These are phyloP conservation scores for Beta macrorhiza DNA, from an alignment of 179 eudicot genomes.

Conservation along the genomic window DNA sequence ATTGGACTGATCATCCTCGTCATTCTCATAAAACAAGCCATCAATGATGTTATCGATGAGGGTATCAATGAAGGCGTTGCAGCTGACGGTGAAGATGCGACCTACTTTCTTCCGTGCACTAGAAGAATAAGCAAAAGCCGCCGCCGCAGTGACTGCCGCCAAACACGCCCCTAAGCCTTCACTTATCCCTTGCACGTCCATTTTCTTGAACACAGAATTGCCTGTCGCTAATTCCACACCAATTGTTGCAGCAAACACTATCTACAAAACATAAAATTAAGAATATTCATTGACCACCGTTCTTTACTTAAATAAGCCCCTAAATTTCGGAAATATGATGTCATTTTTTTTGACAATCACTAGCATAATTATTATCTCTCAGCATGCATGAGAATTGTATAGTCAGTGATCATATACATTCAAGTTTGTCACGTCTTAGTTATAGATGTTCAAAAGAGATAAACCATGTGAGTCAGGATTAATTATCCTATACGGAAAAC, in stretches of 20 bases:
- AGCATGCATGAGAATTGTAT: too few relatives aligned
- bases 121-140: slow-evolving; percentile 70
- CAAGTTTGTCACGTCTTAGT: too few relatives aligned
- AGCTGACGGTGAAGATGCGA: slow-evolving; percentile 53
- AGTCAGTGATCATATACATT: too few relatives aligned
- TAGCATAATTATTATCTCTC: too few relatives aligned
- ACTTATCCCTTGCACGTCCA: slow-evolving; percentile 61
- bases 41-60: slow-evolving; percentile 80
- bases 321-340: too few relatives aligned
- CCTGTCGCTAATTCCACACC: slow-evolving; percentile 67
- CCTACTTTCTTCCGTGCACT: slow-evolving; percentile 68
- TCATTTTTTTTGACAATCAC: too few relatives aligned
- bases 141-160: slow-evolving; percentile 61
- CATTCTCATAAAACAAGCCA: slow-evolving; percentile 70
- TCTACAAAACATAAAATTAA: slow-evolving; percentile 27
- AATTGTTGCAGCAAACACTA: slow-evolving; percentile 75
- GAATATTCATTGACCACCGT: not conserved
- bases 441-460: too few relatives aligned
- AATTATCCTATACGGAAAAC: too few relatives aligned
- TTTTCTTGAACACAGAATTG: slow-evolving; percentile 75
- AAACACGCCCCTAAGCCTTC: slow-evolving; percentile 68
- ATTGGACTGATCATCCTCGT: slow-evolving; percentile 32
- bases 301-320: too few relatives aligned
- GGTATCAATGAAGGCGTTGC: slow-evolving; percentile 74
- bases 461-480: too few relatives aligned